Evolutionary conservation across 441 rosid genomes (phyloP).

Genomic region (Corymbia calophylla): DNA sequence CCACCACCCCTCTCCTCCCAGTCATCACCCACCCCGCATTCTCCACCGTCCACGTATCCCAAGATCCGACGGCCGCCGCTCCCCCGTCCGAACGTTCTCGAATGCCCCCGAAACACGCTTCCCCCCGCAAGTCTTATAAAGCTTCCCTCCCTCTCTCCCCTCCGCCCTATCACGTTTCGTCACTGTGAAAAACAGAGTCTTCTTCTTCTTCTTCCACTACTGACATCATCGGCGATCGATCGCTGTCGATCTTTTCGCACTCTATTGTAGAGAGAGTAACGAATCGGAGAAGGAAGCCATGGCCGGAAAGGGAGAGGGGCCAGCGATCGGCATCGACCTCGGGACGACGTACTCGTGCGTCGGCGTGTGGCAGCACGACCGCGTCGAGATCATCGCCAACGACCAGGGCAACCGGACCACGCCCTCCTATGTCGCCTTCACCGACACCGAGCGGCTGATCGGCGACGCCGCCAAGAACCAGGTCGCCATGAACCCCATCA

Average conservation of each 20-base stretch:
- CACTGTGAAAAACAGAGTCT: background rate
- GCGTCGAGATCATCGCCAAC: slow-evolving; percentile 63
- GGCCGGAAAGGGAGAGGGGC: slow-evolving; percentile 31
- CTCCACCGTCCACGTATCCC: background rate
- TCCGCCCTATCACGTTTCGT: background rate
- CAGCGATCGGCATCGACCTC: slow-evolving; percentile 60
- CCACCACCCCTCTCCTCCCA: background rate
- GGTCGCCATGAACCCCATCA: slow-evolving; percentile 60
- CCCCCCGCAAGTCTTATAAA: background rate
- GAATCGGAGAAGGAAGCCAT: background rate
- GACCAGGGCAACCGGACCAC: slow-evolving; percentile 74
- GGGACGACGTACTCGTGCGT: slow-evolving; percentile 61
- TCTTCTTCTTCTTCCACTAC: background rate
- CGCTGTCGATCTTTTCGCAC: background rate
- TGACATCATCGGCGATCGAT: background rate
- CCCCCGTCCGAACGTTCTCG: background rate
- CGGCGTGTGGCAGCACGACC: slow-evolving; percentile 64
- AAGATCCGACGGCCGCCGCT: background rate
- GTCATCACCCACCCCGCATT: background rate
- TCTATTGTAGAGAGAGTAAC: background rate
- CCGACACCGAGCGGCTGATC: slow-evolving; percentile 44
- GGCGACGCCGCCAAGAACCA: slow-evolving; percentile 69
- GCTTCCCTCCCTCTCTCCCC: background rate
- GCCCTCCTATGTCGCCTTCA: slow-evolving; percentile 60
- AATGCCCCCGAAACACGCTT: background rate